These are phyloP conservation scores for Fusarium sp. DNA, from an alignment of 2,329 filamentous ascomycete genomes.

Conservation along the genomic window DNA sequence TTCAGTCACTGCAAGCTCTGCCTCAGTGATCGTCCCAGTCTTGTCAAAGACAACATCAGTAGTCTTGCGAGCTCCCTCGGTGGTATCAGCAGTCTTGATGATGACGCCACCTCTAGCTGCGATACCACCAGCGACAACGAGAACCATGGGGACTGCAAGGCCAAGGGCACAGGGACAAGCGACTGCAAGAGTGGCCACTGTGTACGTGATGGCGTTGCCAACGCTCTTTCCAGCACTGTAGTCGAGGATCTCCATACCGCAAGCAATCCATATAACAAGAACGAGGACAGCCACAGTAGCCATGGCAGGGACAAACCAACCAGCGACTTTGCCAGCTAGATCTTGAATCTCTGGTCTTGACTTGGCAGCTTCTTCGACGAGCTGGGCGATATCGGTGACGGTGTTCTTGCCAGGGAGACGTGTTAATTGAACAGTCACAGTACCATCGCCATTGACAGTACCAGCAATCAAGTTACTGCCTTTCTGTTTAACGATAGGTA, in stretches of 20 bases:
- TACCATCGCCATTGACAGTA: slow-evolving; percentile 54
- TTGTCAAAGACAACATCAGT: slow-evolving; percentile 75
- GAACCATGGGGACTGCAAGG: slow-evolving; percentile 73
- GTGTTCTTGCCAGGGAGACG: slow-evolving; percentile 67
- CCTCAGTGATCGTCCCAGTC: slow-evolving; percentile 71
- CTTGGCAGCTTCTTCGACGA: slow-evolving; percentile 71
- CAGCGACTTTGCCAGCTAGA: slow-evolving; percentile 67
- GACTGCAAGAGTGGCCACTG: slow-evolving; percentile 65
- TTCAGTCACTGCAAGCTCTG: slow-evolving; percentile 45
- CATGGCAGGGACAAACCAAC: slow-evolving; percentile 69
- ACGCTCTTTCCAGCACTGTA: slow-evolving; percentile 43
- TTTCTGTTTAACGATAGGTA: slow-evolving; percentile 3
- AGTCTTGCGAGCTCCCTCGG: slow-evolving; percentile 64
- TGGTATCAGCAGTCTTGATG: slow-evolving; percentile 66
- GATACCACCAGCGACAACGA: slow-evolving; percentile 69
- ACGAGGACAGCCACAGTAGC: slow-evolving; percentile 59
- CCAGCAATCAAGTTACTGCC: slow-evolving; percentile 6
- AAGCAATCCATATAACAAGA: slow-evolving; percentile 35
- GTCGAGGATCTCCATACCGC: slow-evolving; percentile 49
- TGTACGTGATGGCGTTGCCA: slow-evolving; percentile 49
- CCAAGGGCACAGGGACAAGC: slow-evolving; percentile 75
- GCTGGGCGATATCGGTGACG: slow-evolving; percentile 66
- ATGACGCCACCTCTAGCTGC: slow-evolving; percentile 69
- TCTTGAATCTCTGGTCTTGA: slow-evolving; percentile 68
- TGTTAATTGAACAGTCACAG: slow-evolving; percentile 60